Conservation (phyloP, 805 yeast species). For the Lipomyces spencermartinsiae region DNA sequence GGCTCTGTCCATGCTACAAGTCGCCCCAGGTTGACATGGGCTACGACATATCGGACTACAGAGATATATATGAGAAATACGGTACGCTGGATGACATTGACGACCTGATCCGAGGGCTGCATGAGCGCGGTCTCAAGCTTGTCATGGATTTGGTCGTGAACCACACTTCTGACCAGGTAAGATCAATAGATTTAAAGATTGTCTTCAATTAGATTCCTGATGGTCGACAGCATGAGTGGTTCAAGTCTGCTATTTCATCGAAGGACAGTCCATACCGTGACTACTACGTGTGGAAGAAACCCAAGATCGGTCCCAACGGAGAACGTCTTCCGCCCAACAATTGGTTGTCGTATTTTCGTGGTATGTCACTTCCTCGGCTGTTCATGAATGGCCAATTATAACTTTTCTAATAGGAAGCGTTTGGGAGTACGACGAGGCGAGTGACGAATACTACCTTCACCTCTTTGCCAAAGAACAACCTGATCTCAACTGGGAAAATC, state of each 20-base stretch:
- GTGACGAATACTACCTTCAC: constrained; percentile 62
- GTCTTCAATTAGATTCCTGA: not conserved
- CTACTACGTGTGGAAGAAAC: constrained; percentile 66
- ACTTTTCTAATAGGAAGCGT: constrained; percentile 48
- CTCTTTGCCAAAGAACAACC: constrained; percentile 63
- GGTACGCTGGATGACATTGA: constrained; percentile 64
- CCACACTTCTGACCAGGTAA: constrained; percentile 54
- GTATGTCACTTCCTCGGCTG: not conserved
- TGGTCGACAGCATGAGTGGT: constrained; percentile 59
- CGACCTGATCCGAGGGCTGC: constrained; percentile 55
- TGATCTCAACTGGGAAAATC: constrained; percentile 67
- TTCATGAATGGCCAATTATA: not conserved
- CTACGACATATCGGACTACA: constrained; percentile 63
- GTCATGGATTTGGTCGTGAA: constrained; percentile 64
- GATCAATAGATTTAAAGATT: not conserved
- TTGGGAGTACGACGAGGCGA: constrained; percentile 61
- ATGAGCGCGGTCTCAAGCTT: constrained; percentile 58
- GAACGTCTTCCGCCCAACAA: constrained; percentile 63
- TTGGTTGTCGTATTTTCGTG: constrained; percentile 57
- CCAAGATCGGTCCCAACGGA: constrained; percentile 53
- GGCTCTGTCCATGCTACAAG: constrained; percentile 66
- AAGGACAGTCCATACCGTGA: constrained; percentile 62
- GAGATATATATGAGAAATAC: constrained; percentile 57
- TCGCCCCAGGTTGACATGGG: constrained; percentile 64
- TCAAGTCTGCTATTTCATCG: constrained; percentile 60